A percentile compares a stretch with the other conserved stretches of the same genome.
These are phyloP conservation scores for Odontarrhena argentea DNA, from an alignment of 345 rosid species.

Conservation along the genomic window DNA sequence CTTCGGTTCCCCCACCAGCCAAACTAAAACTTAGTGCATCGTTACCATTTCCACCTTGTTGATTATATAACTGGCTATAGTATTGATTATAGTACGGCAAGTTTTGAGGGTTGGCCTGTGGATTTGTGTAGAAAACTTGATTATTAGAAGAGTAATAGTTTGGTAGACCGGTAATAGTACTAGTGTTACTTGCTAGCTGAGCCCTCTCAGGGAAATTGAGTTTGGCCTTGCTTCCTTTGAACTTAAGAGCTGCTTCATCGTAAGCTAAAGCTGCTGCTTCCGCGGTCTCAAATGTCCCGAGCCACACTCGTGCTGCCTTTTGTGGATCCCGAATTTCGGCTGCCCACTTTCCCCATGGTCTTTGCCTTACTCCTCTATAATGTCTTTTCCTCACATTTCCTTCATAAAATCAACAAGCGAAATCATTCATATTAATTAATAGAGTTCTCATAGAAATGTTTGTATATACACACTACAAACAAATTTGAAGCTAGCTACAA, in stretches of 20 bases:
- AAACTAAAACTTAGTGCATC: constrained; percentile 26
- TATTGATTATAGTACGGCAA: constrained; percentile 34
- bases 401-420: constrained; percentile 26
- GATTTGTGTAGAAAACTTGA: constrained; percentile 35
- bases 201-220: constrained; percentile 86
- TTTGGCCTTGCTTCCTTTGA: constrained; percentile 85
- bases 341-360: constrained; percentile 78
- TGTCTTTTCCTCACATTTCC: constrained; percentile 51
- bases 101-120: constrained; percentile 33
- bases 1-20: constrained; percentile 34
- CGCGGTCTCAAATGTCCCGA: constrained; percentile 78
- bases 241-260: constrained; percentile 80
- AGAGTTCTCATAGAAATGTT: not conserved
- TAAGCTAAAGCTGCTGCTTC: constrained; percentile 83
- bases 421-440: constrained; percentile 10
- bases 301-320: constrained; percentile 69
- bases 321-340: constrained; percentile 67
- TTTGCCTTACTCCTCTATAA: constrained; percentile 65
- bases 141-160: constrained; percentile 32
- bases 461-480: not conserved
- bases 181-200: constrained; percentile 45
- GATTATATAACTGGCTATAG: constrained; percentile 33
- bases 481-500: too few relatives aligned
- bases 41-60: constrained; percentile 35
- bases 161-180: constrained; percentile 25